Conservation (phyloP, 306 rosid genomes). For the Dalbergia oliveri region DNA sequence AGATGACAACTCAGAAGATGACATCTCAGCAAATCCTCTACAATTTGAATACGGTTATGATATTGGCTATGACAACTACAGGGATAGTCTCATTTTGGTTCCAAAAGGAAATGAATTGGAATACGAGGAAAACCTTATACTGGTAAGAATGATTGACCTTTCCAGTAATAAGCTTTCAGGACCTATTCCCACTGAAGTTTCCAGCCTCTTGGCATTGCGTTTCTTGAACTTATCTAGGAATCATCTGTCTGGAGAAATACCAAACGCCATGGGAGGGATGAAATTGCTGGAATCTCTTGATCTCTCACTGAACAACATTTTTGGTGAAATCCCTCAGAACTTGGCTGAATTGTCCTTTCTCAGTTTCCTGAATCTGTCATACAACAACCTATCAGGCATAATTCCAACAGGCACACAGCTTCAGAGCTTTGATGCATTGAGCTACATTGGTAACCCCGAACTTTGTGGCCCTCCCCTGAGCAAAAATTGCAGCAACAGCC, state of each 20-base stretch:
- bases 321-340: conserved; percentile 48
- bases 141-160: conserved; percentile 50
- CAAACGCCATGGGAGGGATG: conserved; percentile 41
- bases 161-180: conserved; percentile 45
- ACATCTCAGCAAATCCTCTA: conserved; percentile 12
- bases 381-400: conserved; percentile 41
- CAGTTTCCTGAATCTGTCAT: conserved; percentile 42
- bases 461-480: conserved; percentile 51
- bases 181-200: conserved; percentile 25
- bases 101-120: conserved; percentile 48
- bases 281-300: conserved; percentile 48
- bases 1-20: conserved; percentile 16
- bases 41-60: conserved; percentile 11
- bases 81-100: conserved; percentile 27
- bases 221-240: conserved; percentile 47
- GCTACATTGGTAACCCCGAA: conserved; percentile 34
- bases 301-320: conserved; percentile 40
- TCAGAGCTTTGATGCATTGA: conserved; percentile 43
- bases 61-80: conserved; percentile 30
- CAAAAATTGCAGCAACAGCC: conserved; percentile 11
- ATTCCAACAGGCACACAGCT: conserved; percentile 50
- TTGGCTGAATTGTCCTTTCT: conserved; percentile 36
- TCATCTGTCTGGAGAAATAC: conserved; percentile 37
- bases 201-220: conserved; percentile 28
- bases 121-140: conserved; percentile 37